A percentile compares a stretch with the other conserved stretches of the same genome.
Conservation (phyloP, 2,329 filamentous ascomycete genomes). For the Trichoderma sp. region DNA sequence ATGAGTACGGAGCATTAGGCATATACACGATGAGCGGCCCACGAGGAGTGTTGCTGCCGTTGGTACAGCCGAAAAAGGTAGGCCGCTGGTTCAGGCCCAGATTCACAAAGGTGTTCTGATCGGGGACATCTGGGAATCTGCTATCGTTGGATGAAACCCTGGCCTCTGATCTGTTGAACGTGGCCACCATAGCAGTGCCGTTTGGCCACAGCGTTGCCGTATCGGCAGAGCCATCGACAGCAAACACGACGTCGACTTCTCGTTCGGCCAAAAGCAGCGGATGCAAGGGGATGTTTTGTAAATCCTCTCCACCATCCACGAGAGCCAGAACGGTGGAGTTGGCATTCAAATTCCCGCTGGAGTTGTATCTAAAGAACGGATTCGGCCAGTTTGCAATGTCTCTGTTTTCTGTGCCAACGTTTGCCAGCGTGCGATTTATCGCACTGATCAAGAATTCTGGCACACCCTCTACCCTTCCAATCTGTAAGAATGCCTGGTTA, state of each 20-base stretch:
- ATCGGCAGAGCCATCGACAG: constrained; percentile 75
- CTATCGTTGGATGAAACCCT: constrained; percentile 59
- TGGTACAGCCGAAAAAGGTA: constrained; percentile 74
- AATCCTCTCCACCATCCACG: constrained; percentile 75
- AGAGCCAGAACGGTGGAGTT: constrained; percentile 58
- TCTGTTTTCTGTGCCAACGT: constrained; percentile 57
- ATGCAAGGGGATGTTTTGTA: constrained; percentile 76
- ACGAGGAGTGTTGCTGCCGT: constrained; percentile 33
- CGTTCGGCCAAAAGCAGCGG: constrained; percentile 74
- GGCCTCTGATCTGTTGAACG: constrained; percentile 58
- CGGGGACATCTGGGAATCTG: constrained; percentile 69
- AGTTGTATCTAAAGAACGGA: constrained; percentile 68
- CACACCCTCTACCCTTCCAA: constrained; percentile 45
- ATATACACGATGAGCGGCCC: constrained; percentile 76
- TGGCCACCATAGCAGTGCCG: constrained; percentile 70
- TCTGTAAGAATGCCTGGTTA: constrained; percentile 69
- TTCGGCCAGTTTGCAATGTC: constrained; percentile 78
- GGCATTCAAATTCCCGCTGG: constrained; percentile 57
- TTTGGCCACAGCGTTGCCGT: constrained; percentile 70
- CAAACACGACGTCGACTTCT: constrained; percentile 75
- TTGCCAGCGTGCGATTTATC: constrained; percentile 50
- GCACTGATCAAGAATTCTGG: constrained; percentile 51
- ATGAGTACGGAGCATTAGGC: constrained; percentile 74
- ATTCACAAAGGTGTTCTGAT: constrained; percentile 75
- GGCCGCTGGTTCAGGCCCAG: constrained; percentile 69